phyloP scores from a whole-genome alignment of 1,284 basidiomycete species.

The Cutaneotrichosporon mucoides region DNA sequence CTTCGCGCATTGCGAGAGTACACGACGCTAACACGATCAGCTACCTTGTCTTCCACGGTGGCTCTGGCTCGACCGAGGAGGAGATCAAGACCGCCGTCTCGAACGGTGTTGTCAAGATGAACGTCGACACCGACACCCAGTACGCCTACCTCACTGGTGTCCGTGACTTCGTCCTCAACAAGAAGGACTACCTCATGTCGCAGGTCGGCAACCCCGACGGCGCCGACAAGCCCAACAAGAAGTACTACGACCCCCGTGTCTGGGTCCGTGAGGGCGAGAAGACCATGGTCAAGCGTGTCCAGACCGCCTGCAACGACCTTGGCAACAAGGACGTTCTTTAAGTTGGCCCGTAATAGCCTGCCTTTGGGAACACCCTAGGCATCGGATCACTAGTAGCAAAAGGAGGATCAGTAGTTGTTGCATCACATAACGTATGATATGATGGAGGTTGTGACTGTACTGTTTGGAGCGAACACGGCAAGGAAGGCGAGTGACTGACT shows the following conservation, averaged over 20 bases:
- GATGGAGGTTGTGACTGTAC: no score
- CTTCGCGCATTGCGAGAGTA: not conserved
- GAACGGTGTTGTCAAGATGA: slow-evolving; percentile 97
- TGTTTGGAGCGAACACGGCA: no score
- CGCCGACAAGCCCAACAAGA: slow-evolving; percentile 95
- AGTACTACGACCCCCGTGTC: slow-evolving; percentile 88
- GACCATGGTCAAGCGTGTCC: slow-evolving; percentile 81
- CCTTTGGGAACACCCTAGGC: not conserved
- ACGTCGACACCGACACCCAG: slow-evolving; percentile 74
- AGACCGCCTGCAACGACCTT: slow-evolving; percentile 86
- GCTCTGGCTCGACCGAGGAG: slow-evolving; percentile 93
- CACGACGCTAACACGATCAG: slow-evolving; percentile 48
- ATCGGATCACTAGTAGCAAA: not conserved
- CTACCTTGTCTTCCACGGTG: slow-evolving; percentile 99
- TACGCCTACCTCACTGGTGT: slow-evolving; percentile 82
- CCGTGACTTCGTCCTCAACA: slow-evolving; percentile 77
- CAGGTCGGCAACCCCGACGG: slow-evolving; percentile 96
- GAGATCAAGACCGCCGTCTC: slow-evolving; percentile 90
- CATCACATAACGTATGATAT: not conserved
- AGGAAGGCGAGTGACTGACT: no score
- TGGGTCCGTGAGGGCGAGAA: slow-evolving; percentile 99
- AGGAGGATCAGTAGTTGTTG: slow-evolving; percentile 4
- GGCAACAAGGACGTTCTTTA: slow-evolving; percentile 61
- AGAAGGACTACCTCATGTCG: slow-evolving; percentile 75
- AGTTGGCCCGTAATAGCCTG: not conserved